Evolutionary conservation across 768 basidiomycete species (phyloP).

Genomic region (Fomitopsis pulvina): DNA sequence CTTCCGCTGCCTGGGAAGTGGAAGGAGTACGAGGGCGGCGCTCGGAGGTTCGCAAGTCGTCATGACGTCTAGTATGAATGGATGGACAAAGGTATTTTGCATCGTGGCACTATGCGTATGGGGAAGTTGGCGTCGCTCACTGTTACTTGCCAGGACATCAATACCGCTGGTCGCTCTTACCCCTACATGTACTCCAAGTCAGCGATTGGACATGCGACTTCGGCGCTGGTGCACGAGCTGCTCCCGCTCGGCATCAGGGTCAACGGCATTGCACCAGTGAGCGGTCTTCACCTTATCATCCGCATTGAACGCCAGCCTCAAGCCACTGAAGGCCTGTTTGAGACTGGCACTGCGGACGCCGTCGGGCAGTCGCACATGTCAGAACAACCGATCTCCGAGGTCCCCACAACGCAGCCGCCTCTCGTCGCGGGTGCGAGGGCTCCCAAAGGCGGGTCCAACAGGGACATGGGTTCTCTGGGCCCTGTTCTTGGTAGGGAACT

Average conservation of each 20-base stretch:
- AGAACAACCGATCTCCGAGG: slow-evolving; percentile 22
- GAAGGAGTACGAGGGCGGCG: slow-evolving; percentile 27
- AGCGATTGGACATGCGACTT: slow-evolving; percentile 40
- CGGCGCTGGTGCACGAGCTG: slow-evolving; percentile 40
- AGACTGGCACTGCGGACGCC: slow-evolving; percentile 22
- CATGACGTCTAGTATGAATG: slow-evolving; percentile 47
- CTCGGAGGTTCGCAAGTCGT: slow-evolving; percentile 37
- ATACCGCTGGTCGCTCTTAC: slow-evolving; percentile 33
- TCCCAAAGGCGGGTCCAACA: slow-evolving; percentile 30
- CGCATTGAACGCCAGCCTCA: background rate
- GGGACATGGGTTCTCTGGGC: slow-evolving; percentile 39
- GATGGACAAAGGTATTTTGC: slow-evolving; percentile 38
- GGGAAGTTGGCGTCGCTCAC: background rate
- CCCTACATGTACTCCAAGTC: slow-evolving; percentile 44
- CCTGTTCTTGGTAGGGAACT: slow-evolving; percentile 39
- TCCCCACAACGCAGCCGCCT: slow-evolving; percentile 27
- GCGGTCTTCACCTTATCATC: slow-evolving; percentile 3
- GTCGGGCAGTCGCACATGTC: slow-evolving; percentile 18
- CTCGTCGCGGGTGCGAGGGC: slow-evolving; percentile 8
- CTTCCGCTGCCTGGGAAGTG: slow-evolving; percentile 44
- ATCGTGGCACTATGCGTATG: background rate
- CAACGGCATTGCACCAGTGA: slow-evolving; percentile 40
- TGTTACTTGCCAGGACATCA: slow-evolving; percentile 28
- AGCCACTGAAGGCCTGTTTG: slow-evolving; percentile 24
- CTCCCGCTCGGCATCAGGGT: slow-evolving; percentile 41